Percentiles rank a stretch among this genome's conserved stretches.
Evolutionary conservation across 1,284 basidiomycete species (phyloP).

Genomic region (Irpex rosettiformis): DNA sequence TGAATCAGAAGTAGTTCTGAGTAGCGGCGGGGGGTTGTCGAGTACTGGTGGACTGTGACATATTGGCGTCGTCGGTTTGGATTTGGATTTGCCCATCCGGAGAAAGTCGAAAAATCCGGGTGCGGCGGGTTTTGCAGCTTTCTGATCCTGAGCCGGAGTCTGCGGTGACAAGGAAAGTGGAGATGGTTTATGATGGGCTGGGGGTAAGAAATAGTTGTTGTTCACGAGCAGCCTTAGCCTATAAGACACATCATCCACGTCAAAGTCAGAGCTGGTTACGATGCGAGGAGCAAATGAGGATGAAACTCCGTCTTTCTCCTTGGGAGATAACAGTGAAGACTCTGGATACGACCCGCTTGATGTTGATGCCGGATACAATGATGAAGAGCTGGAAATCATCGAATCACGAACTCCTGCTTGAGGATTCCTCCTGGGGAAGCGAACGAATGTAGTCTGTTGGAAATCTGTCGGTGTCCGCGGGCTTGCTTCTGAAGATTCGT

Average conservation of each 20-base stretch:
- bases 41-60: slow-evolving; percentile 23
- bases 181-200: slow-evolving; percentile 75
- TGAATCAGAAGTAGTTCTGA: slow-evolving; percentile 62
- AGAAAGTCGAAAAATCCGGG: slow-evolving; percentile 69
- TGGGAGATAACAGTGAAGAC: slow-evolving; percentile 51
- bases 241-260: slow-evolving; percentile 78
- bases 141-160: slow-evolving; percentile 31
- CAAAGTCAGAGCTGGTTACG: slow-evolving; percentile 46
- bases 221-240: slow-evolving; percentile 75
- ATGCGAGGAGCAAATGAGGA: slow-evolving; percentile 46
- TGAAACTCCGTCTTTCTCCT: slow-evolving; percentile 39
- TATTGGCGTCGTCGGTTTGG: slow-evolving; percentile 54
- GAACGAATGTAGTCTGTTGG: slow-evolving; percentile 22
- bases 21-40: slow-evolving; percentile 35
- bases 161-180: slow-evolving; percentile 52
- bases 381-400: slow-evolving; percentile 57
- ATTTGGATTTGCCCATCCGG: slow-evolving; percentile 59
- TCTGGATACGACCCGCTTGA: slow-evolving; percentile 52
- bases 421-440: slow-evolving; percentile 20
- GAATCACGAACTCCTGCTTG: slow-evolving; percentile 40
- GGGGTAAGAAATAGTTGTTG: slow-evolving; percentile 82
- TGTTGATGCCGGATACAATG: slow-evolving; percentile 69
- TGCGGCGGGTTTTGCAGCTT: slow-evolving; percentile 40
- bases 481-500: slow-evolving; percentile 33
- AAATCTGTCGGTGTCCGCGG: slow-evolving; percentile 31